These are phyloP conservation scores for Wallemia mellicola DNA, from an alignment of 1,284 basidiomycete species.

Conservation along the genomic window DNA sequence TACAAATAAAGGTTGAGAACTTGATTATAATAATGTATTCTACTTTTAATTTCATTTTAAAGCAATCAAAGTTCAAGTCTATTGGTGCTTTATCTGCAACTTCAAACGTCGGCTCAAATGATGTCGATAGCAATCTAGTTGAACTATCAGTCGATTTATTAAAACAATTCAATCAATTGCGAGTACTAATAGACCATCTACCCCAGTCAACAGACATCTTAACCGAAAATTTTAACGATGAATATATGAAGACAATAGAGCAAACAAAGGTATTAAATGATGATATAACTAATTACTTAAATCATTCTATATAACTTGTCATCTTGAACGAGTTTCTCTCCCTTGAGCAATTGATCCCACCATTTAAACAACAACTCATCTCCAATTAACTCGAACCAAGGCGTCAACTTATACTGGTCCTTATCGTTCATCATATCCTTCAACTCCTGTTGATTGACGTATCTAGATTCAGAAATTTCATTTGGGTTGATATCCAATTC, in stretches of 20 bases:
- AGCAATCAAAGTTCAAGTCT: neutral
- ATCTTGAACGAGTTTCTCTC: neutral
- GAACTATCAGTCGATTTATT: neutral
- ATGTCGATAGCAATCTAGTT: neutral
- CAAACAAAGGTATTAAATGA: neutral
- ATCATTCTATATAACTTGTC: neutral
- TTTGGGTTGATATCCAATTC: constrained; percentile 58
- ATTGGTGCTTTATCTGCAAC: neutral
- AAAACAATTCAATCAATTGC: neutral
- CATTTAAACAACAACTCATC: constrained; percentile 89
- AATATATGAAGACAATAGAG: neutral
- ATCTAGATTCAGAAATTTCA: constrained; percentile 72
- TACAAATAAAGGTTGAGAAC: neutral
- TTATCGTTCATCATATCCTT: constrained; percentile 67
- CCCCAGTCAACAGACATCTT: neutral
- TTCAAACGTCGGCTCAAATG: neutral
- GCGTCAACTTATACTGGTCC: constrained; percentile 59
- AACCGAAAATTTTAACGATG: neutral
- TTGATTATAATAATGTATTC: neutral
- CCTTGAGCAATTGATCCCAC: constrained; percentile 69
- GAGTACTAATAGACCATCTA: neutral
- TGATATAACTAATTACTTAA: neutral
- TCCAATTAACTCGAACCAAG: constrained; percentile 97
- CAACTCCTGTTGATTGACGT: constrained; percentile 69
- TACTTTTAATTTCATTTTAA: neutral